These are phyloP conservation scores for Backusella tarrabulga DNA, from an alignment of 192 early-diverging fungal genomes.

Conservation along the genomic window DNA sequence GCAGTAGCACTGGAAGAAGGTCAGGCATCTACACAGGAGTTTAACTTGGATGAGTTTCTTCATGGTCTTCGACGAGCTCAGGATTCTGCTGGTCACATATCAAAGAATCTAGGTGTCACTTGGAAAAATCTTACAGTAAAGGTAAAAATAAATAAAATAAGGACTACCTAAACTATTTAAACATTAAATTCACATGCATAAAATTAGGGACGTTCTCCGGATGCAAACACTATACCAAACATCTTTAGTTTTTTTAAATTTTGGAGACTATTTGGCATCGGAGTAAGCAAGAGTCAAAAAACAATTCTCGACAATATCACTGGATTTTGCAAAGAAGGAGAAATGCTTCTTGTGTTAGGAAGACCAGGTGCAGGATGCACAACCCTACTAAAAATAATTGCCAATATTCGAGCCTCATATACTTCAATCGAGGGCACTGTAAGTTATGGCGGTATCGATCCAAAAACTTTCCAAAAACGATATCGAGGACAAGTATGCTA, in stretches of 20 bases:
- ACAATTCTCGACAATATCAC: conserved; percentile 57
- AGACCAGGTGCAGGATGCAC: conserved; percentile 69
- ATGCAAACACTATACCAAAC: not conserved
- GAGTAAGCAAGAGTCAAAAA: not conserved
- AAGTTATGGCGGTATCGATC: conserved; percentile 64
- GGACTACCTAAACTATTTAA: not conserved
- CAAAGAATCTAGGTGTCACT: conserved; percentile 32
- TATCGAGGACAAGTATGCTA: conserved; percentile 77
- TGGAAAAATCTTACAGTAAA: conserved; percentile 42
- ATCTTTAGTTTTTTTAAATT: not conserved
- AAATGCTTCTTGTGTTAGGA: conserved; percentile 68
- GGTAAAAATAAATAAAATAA: not conserved
- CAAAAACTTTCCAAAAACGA: conserved; percentile 52
- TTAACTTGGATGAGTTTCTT: conserved; percentile 17
- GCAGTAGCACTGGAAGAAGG: conserved; percentile 15
- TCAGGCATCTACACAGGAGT: not conserved
- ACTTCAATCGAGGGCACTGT: conserved; percentile 54
- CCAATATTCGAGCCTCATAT: conserved; percentile 54
- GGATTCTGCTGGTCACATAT: conserved; percentile 8
- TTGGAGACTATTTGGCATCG: not conserved
- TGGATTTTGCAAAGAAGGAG: conserved; percentile 72
- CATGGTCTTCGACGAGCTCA: conserved; percentile 6
- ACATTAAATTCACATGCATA: not conserved
- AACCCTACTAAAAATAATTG: conserved; percentile 57
- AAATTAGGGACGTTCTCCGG: not conserved